A percentile compares a stretch with the other conserved stretches of the same genome.
Evolutionary conservation across 768 basidiomycete species (phyloP).

Genomic region (Tulasnella sp.): DNA sequence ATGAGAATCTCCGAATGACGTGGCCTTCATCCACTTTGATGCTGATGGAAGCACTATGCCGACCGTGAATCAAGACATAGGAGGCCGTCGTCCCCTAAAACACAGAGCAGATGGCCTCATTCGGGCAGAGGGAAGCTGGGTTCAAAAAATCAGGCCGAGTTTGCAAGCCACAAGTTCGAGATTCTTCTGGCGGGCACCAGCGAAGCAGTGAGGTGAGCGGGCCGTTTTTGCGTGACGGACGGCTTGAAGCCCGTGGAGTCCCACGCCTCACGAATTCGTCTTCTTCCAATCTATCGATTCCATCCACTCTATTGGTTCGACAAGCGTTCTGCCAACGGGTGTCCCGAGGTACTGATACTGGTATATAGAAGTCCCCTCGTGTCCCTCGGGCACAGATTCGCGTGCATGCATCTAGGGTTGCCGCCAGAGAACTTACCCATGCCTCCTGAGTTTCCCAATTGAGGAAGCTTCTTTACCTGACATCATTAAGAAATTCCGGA

Average conservation of each 20-base stretch:
- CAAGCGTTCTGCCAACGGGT: not conserved
- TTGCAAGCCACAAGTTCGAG: not conserved
- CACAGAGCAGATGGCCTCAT: not conserved
- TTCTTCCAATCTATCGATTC: not conserved
- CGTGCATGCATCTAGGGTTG: slow-evolving; percentile 4
- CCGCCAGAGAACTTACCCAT: slow-evolving; percentile 3
- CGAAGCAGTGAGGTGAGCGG: not conserved
- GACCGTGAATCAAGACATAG: not conserved
- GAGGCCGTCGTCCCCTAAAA: not conserved
- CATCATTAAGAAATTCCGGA: not conserved
- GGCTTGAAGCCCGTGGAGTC: slow-evolving; percentile 1
- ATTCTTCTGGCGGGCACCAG: not conserved
- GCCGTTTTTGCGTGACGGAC: not conserved
- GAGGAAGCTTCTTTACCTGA: not conserved
- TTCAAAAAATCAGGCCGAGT: not conserved
- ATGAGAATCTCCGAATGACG: not conserved
- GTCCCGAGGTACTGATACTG: not conserved
- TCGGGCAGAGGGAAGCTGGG: not conserved
- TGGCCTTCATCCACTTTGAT: not conserved
- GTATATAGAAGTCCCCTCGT: not conserved
- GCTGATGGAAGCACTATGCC: not conserved
- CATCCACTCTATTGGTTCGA: not conserved
- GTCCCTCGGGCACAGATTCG: slow-evolving; percentile 4
- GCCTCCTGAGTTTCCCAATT: not conserved
- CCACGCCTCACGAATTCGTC: not conserved